Conservation (phyloP, 2,329 filamentous ascomycete species). For the Pyricularia sp. region DNA sequence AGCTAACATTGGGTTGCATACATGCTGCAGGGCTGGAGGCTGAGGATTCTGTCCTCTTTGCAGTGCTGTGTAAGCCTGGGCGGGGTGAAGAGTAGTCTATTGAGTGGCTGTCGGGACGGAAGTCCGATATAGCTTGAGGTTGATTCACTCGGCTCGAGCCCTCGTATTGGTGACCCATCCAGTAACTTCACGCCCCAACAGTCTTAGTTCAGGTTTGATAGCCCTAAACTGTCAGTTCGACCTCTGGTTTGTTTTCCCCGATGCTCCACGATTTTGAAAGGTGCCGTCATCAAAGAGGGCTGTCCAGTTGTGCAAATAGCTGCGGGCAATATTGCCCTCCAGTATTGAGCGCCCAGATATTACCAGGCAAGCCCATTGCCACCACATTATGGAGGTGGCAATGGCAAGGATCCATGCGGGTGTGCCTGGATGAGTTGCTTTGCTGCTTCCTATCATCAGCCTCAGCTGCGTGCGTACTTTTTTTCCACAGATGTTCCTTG, state of each 20-base stretch:
- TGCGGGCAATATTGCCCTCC: neutral
- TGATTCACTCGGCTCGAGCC: neutral
- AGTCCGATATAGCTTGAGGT: constrained; percentile 5
- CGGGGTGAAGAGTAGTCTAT: neutral
- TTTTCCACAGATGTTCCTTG: neutral
- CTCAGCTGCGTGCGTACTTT: neutral
- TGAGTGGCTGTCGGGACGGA: constrained; percentile 6
- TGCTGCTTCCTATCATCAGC: neutral
- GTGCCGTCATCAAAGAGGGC: neutral
- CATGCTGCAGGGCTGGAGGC: constrained; percentile 6
- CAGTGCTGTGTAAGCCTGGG: constrained; percentile 4
- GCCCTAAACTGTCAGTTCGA: neutral
- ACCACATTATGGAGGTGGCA: neutral
- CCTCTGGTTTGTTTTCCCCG: neutral
- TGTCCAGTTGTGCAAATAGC: neutral
- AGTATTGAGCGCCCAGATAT: neutral
- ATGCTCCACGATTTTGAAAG: neutral
- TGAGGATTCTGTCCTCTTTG: constrained; percentile 3
- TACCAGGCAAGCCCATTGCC: neutral
- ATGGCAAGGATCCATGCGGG: neutral
- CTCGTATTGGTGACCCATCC: constrained; percentile 3
- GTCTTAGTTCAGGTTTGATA: neutral
- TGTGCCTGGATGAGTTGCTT: neutral
- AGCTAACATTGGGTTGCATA: neutral
- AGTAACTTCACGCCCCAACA: neutral